These are phyloP conservation scores for Immersiporthe knoxdaviesiana DNA, from an alignment of 2,329 filamentous ascomycete species.

Conservation along the genomic window DNA sequence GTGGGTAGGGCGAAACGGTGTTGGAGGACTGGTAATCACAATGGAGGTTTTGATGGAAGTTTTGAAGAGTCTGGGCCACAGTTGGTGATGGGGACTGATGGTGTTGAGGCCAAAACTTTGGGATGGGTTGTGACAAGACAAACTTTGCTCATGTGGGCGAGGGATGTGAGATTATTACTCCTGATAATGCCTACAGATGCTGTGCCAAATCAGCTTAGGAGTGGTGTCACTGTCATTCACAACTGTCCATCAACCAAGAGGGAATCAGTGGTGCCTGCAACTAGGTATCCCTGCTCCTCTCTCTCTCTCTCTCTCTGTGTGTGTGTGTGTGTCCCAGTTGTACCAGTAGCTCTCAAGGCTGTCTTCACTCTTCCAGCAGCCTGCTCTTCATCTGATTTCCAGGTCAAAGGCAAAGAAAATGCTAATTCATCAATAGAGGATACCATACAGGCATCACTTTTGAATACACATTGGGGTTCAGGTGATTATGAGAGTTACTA, in stretches of 20 bases:
- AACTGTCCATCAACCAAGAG: no score
- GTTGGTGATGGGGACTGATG: neutral
- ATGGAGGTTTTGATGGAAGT: neutral
- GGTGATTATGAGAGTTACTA: neutral
- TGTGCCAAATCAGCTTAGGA: neutral
- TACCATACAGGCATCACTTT: neutral
- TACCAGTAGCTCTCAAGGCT: neutral
- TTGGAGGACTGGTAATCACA: neutral
- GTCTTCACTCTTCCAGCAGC: neutral
- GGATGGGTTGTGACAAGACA: neutral
- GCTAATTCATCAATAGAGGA: neutral
- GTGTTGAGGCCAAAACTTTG: neutral
- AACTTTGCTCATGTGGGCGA: neutral
- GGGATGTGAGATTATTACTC: neutral
- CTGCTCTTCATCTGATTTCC: neutral
- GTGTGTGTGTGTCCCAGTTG: no score
- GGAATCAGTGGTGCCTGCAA: neutral
- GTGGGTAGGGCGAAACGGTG: neutral
- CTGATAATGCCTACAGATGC: neutral
- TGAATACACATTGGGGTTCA: neutral
- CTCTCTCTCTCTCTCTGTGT: no score
- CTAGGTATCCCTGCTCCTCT: neutral
- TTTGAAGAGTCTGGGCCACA: neutral
- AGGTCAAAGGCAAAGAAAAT: neutral
- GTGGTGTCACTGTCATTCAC: neutral